Conservation (phyloP, 2,329 filamentous ascomycete species). For the Lojkania enalia region DNA sequence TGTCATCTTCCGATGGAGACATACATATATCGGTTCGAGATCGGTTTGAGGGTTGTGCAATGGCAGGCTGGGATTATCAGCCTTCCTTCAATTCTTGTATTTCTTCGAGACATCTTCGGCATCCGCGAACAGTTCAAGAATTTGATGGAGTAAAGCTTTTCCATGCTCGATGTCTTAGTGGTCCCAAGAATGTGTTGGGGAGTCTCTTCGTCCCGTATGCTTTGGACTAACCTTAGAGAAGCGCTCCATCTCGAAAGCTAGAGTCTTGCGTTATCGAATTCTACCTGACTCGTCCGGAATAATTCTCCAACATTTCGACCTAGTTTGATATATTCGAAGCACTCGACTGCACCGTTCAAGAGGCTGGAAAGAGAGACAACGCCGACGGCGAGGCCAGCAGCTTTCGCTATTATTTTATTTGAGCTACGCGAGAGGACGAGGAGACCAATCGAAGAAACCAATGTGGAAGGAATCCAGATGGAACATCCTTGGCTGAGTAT, state of each 20-base stretch:
- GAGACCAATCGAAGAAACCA: too few relatives aligned
- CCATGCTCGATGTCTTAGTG: slow-evolving; percentile 1
- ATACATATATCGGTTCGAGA: background rate
- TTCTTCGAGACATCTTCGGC: slow-evolving; percentile 26
- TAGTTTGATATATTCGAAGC: slow-evolving; percentile 27
- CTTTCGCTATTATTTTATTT: background rate
- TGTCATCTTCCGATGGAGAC: slow-evolving; percentile 32
- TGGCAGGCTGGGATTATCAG: slow-evolving; percentile 1
- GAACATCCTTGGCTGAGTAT: too few relatives aligned
- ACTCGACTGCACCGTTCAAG: slow-evolving; percentile 17
- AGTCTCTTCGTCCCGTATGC: background rate
- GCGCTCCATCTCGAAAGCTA: slow-evolving; percentile 38
- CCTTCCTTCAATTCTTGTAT: slow-evolving; percentile 15
- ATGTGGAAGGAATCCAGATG: too few relatives aligned
- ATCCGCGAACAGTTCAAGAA: slow-evolving; percentile 27
- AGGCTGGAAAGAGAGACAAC: background rate
- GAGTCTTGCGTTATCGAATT: slow-evolving; percentile 33
- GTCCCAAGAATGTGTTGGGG: background rate
- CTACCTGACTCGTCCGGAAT: slow-evolving; percentile 29
- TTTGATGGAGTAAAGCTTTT: slow-evolving; percentile 25
- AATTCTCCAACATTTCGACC: slow-evolving; percentile 20
- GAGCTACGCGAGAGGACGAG: too few relatives aligned
- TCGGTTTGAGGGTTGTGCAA: background rate
- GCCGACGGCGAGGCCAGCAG: background rate
- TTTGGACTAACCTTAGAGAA: background rate